These are phyloP conservation scores for Allantophomopsis lycopodina DNA, from an alignment of 2,329 filamentous ascomycete species.

Conservation along the genomic window DNA sequence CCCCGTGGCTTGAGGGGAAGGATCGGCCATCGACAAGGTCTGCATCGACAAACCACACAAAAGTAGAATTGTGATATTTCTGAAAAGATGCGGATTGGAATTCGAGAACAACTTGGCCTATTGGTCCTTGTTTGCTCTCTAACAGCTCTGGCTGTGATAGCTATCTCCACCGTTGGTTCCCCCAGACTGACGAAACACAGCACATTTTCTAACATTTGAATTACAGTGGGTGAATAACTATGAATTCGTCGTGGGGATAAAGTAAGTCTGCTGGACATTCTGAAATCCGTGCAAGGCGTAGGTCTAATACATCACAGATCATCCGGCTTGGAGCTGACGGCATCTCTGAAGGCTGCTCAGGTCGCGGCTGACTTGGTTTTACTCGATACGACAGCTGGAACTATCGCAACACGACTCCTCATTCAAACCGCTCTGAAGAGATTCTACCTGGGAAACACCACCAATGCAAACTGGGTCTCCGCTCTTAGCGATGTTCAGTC, in stretches of 20 bases:
- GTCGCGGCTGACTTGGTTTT: slow-evolving; percentile 67
- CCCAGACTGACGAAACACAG: slow-evolving; percentile 19
- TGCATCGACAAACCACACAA: too few species aligned
- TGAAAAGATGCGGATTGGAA: slow-evolving; percentile 62
- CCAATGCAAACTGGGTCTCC: slow-evolving; percentile 42
- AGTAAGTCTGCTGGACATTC: slow-evolving; percentile 17
- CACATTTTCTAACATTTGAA: not conserved
- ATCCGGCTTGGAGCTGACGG: slow-evolving; percentile 59
- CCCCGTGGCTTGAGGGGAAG: too few species aligned
- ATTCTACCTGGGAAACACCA: slow-evolving; percentile 42
- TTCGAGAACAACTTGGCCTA: slow-evolving; percentile 73
- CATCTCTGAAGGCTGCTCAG: slow-evolving; percentile 75
- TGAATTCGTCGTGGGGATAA: slow-evolving; percentile 42
- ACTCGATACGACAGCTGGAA: slow-evolving; percentile 60
- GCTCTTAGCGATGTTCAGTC: slow-evolving; percentile 54
- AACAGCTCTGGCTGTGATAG: slow-evolving; percentile 61
- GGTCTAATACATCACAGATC: slow-evolving; percentile 20
- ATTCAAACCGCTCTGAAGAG: slow-evolving; percentile 36
- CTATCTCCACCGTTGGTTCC: slow-evolving; percentile 54
- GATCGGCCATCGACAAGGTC: too few species aligned
- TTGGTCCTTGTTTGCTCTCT: slow-evolving; percentile 67
- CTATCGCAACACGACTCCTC: slow-evolving; percentile 54
- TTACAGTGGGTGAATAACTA: slow-evolving; percentile 45
- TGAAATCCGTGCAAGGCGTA: not conserved
- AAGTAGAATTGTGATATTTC: too few species aligned